Evolutionary conservation across 75 land plant species (phyloP), one percentile per base, ranked within the genome.

Genomic region (Sequoia sempervirens): DNA sequence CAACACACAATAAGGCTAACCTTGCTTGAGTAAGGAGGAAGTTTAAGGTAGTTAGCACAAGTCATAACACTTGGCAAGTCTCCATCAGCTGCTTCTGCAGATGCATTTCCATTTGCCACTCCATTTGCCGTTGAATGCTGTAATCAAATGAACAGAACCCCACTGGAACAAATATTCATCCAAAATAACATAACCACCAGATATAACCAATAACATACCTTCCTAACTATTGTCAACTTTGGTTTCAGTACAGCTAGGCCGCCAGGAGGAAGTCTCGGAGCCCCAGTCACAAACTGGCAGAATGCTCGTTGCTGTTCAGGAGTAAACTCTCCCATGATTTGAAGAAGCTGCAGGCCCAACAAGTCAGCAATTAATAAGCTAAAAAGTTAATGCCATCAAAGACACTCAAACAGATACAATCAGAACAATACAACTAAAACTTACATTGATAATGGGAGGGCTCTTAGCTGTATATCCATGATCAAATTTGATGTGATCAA

Each of bases 31-130:
- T 96, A 96, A 0, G 98, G 96, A 80, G 98, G 98, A 69, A 96
- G 94, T 82, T 96, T 96, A 20, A 96, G 93, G 82, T 96, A 96
- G 83, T 96, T 96, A 14, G 98, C 96, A 85, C 98, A 96, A 40
- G 98, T 96, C 98, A 96, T 96, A 23, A 96, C 98, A 85, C 98
- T 96, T 0, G 98, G 98, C 88, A 96, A 88, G 84, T 96, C 98
- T 83, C 94, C 92, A 87, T 96, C 98, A 12, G 96, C 92, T 54
- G 94, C 83, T 81, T 96, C 98, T 13, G 91, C 88, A 18, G 88
- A 84, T 10, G 90, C 94, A 84, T 91, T 81, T 37, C 90, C 94
- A 83, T 91, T 93, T 11, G 88, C 75, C 36, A 90, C 87, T 9
- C 84, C 80, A 32, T 83, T 93, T 56, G 88, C 88, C 2, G 93